phyloP scores from a whole-genome alignment of 2,329 filamentous ascomycete genomes.

The Curvularia sp. region DNA sequence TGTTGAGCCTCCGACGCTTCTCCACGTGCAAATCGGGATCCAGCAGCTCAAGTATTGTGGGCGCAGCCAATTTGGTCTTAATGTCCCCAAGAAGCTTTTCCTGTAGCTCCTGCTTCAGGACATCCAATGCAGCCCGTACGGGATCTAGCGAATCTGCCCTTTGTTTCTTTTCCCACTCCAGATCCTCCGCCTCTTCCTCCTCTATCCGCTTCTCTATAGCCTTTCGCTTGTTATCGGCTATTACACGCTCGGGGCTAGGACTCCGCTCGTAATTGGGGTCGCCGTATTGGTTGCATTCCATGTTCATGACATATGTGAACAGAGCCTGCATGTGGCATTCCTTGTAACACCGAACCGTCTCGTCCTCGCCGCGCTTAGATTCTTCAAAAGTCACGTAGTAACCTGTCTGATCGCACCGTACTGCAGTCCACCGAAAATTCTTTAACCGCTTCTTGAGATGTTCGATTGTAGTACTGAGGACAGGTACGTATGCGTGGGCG shows the following conservation, averaged over 20 bases:
- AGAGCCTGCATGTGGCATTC: slow-evolving; percentile 81
- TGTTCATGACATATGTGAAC: slow-evolving; percentile 91
- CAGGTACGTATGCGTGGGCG: slow-evolving; percentile 83
- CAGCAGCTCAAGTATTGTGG: slow-evolving; percentile 79
- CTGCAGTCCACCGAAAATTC: slow-evolving; percentile 79
- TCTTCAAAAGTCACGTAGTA: slow-evolving; percentile 94
- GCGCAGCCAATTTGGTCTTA: slow-evolving; percentile 83
- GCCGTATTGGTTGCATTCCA: slow-evolving; percentile 79
- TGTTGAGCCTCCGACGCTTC: slow-evolving; percentile 81
- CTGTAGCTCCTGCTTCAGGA: slow-evolving; percentile 79
- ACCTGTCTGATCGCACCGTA: slow-evolving; percentile 82
- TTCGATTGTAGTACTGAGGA: slow-evolving; percentile 81
- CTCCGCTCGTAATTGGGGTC: slow-evolving; percentile 68
- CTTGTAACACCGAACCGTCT: slow-evolving; percentile 80
- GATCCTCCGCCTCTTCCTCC: slow-evolving; percentile 78
- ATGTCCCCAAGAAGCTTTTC: slow-evolving; percentile 90
- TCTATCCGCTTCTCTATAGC: slow-evolving; percentile 71
- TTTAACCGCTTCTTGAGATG: slow-evolving; percentile 92
- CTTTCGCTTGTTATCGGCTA: slow-evolving; percentile 61
- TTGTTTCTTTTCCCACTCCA: slow-evolving; percentile 89
- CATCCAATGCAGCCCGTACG: slow-evolving; percentile 80
- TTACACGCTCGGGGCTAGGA: slow-evolving; percentile 60
- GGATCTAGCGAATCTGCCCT: slow-evolving; percentile 89
- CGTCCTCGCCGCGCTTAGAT: slow-evolving; percentile 75
- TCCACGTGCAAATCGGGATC: slow-evolving; percentile 80